Evolutionary conservation across 306 rosid species (phyloP), one percentile per base, ranked within the genome.

Genomic region (Prunus mongolica): DNA sequence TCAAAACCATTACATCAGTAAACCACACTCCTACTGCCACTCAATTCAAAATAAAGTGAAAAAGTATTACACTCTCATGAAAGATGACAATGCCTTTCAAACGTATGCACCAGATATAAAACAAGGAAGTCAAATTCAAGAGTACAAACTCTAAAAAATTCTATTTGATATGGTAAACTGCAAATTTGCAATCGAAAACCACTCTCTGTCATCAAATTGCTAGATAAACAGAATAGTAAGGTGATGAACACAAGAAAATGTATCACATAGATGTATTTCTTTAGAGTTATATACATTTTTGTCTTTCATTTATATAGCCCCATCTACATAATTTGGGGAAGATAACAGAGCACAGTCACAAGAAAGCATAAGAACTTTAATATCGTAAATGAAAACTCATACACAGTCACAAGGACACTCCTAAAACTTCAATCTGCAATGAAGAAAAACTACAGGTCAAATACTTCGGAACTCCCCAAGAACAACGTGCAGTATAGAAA

Each of bases 1-100:
- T 30, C 12, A 6, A 71, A 32, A 54, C 51, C 41, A 72, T 24
- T 2, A 34, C 4, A 72, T 38, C 46, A 72, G n/a, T 41, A 58
- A 22, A 72, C 5, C 0, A 3, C 3, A 2, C 27, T 72, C 67
- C 55, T 72, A 38, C 54, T 54, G 22, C 52, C 54, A 8, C 25
- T 72, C 41, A 34, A 56, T 72, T 54, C 66, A 56, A 56, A 38
- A 41, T 38, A 32, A 71, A 71, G 75, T 71, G 76, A 27, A 67
- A 45, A 47, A 45, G 32, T 44, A 34, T 34, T 3, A 52, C 65
- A 38, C 51, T 14, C 16, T 56, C 27, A 57, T 56, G 24, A 72
- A n/a, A 55, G 9, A 55, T 50, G 20, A 15, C 20, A 38, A 50
- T 69, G 25, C 62, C 16, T 44, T 51, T 69, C 46, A 27, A 70